phyloP scores from a whole-genome alignment of 305 asterid genomes.

The Striga hermonthica region DNA sequence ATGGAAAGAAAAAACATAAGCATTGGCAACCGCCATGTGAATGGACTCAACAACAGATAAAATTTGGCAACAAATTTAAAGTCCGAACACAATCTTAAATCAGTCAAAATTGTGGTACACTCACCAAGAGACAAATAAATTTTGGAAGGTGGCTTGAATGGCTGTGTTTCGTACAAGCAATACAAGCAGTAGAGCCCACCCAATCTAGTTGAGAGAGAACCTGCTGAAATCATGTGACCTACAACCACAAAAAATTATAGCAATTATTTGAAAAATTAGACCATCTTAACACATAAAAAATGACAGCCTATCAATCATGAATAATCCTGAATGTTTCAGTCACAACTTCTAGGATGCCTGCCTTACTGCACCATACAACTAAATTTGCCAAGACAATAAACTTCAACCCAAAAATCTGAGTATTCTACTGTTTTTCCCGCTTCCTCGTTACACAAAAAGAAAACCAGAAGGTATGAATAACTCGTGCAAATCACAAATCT shows the following conservation, averaged over 20 bases:
- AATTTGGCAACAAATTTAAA: background rate
- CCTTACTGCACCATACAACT: background rate
- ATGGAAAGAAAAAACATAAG: no score
- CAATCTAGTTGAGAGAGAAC: conserved; percentile 56
- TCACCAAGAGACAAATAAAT: conserved; percentile 43
- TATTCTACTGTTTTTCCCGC: background rate
- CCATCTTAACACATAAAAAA: conserved; percentile 1
- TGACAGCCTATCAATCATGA: background rate
- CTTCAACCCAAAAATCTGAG: background rate
- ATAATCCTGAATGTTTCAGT: background rate
- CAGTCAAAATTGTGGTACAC: background rate
- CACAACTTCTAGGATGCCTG: background rate
- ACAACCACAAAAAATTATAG: conserved; percentile 29
- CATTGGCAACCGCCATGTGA: no score
- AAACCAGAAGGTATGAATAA: conserved; percentile 5
- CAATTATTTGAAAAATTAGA: background rate
- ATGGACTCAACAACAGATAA: background rate
- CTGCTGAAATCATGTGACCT: conserved; percentile 59
- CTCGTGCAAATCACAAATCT: background rate
- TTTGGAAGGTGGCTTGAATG: conserved; percentile 82
- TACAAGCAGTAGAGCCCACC: conserved; percentile 81
- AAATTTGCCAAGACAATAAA: background rate
- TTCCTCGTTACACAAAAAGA: background rate
- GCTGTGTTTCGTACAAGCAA: conserved; percentile 77
- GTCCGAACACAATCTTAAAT: background rate